A percentile compares a stretch with the other conserved stretches of the same genome.
Conservation (phyloP, 2,329 filamentous ascomycete species). For the Sporothrix mexicana region DNA sequence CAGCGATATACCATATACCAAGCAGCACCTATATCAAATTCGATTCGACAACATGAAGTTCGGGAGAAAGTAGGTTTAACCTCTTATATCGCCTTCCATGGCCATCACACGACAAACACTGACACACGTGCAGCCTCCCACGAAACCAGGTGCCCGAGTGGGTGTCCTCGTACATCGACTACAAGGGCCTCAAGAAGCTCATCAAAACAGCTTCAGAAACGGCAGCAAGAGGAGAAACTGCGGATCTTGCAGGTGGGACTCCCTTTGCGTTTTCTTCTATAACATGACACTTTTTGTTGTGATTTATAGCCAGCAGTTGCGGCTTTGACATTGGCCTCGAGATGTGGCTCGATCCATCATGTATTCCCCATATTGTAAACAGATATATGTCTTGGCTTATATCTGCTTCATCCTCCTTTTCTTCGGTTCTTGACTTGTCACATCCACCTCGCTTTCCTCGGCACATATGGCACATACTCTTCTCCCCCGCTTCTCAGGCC, state of each 20-base stretch:
- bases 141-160: constrained; percentile 88
- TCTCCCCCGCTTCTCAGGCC: constrained; percentile 26
- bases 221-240: constrained; percentile 70
- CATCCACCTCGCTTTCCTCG: neutral
- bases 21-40: neutral
- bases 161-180: constrained; percentile 84
- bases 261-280: constrained; percentile 41
- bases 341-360: constrained; percentile 2
- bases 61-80: constrained; percentile 44
- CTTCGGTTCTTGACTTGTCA: neutral
- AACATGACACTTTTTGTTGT: neutral
- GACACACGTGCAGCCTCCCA: constrained; percentile 55
- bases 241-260: constrained; percentile 86
- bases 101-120: neutral
- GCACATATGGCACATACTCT: constrained; percentile 31
- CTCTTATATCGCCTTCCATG: neutral
- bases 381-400: neutral
- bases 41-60: constrained; percentile 45
- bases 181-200: constrained; percentile 91
- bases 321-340: constrained; percentile 13
- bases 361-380: constrained; percentile 4
- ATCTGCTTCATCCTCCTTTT: neutral
- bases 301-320: neutral
- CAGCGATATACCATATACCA: neutral
- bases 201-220: constrained; percentile 79